Evolutionary conservation across 108 stramenopile species (phyloP), one percentile per base, ranked within the genome.

Genomic region (Aurantiochytrium sp.): DNA sequence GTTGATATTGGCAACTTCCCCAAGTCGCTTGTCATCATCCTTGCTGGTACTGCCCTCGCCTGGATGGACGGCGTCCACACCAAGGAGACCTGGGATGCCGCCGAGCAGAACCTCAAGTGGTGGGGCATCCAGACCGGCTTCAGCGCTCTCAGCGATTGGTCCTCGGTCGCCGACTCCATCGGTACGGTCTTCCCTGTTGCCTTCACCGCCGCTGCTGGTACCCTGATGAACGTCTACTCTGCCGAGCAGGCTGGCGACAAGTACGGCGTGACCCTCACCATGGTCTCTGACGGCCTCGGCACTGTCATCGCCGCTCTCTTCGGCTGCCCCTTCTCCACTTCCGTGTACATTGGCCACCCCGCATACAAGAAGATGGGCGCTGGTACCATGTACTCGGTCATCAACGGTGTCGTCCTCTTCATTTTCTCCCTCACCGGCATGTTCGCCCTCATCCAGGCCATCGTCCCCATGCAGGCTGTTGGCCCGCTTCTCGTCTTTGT

Each of bases 281-380:
- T 91, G 90, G 55, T 83, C 53, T 55, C 44, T 29, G 91, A 91
- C 58, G 91, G 90, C 2, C n/a, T 91, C 51, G 91, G 90, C n/a
- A 91, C 91, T 23, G 88, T 91, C 71, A 58, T 91, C 72, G 89
- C 57, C 64, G 90, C 91, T 29, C 90, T 90, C 44, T 91, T 90
- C 45, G 91, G 91, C 12, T 90, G 59, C 18, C 88, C 88, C 5
- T 91, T 91, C 88, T 87, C 88, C 49, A 91, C 90, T 16, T 59
- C 88, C 44, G 89, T 91, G 57, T 91, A 90, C 91, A 89, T 90
- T 28, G 91, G 91, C 28, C 91, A 91, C 64, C 90, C 91, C 0
- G 91, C 90, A 5, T 88, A 89, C 88, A 91, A 91, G 43, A 57
- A 58, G 57, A 90, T 90, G 88, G 90, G 90, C 21, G 91, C 88